phyloP scores from a whole-genome alignment of 371 early-diverging fungal genomes.

The Mortierella sp. region DNA sequence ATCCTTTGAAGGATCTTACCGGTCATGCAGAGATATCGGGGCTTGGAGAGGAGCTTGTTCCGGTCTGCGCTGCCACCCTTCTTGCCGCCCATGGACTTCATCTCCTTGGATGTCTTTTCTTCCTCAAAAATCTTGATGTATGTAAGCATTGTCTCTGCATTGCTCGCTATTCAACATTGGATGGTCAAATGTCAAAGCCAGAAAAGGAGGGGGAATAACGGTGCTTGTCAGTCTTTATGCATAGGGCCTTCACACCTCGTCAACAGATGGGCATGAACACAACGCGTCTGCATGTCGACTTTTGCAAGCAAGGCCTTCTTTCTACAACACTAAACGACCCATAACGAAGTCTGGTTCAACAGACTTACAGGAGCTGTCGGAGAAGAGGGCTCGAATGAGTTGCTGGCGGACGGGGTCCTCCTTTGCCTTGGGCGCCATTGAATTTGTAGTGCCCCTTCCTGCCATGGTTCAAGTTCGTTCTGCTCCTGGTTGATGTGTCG shows the following conservation, averaged over 20 bases:
- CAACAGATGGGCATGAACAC: too few relatives aligned
- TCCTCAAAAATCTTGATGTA: constrained; percentile 57
- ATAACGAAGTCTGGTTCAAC: not conserved
- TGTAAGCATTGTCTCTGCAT: constrained; percentile 51
- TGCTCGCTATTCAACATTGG: constrained; percentile 24
- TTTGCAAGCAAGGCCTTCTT: too few relatives aligned
- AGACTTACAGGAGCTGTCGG: constrained; percentile 51
- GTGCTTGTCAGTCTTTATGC: not conserved
- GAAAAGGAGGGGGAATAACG: not conserved
- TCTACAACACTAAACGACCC: too few relatives aligned
- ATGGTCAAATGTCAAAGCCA: not conserved
- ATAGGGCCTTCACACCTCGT: too few relatives aligned
- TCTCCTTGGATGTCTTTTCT: constrained; percentile 48
- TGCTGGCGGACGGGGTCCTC: constrained; percentile 58
- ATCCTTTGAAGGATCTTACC: constrained; percentile 21
- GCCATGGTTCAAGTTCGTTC: not conserved
- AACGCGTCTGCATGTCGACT: too few relatives aligned
- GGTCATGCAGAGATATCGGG: constrained; percentile 57
- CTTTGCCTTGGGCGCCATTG: constrained; percentile 40
- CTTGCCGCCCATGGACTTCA: constrained; percentile 31
- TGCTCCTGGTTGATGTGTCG: not conserved
- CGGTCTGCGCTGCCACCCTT: constrained; percentile 43
- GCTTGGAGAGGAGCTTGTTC: constrained; percentile 51
- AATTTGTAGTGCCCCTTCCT: constrained; percentile 29
- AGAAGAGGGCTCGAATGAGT: constrained; percentile 46